Base-by-base conservation (phyloP, 1,284 basidiomycete species). In the Dichomitus squalens region DNA sequence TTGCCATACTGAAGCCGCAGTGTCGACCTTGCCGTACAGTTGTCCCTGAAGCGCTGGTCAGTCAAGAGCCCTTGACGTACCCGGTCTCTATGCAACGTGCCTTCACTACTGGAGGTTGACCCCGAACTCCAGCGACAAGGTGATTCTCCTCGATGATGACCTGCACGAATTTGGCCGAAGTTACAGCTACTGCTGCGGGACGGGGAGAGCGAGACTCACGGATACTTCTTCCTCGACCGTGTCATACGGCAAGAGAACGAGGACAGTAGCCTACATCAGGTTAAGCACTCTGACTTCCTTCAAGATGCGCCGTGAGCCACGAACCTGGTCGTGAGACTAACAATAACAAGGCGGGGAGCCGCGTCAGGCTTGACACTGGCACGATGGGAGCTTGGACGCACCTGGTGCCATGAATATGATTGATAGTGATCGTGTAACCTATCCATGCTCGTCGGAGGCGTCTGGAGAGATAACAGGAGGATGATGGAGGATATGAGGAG, bases 181-280 rank as follows among this genome's bases (percentile, higher is more conserved):
- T 39, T 48, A 52, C 44, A 43, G 23, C 34, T 52, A 39, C 33
- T 38, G 35, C 38, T 27, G 35, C 34, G 50, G 21, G 39, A 40
- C 52, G 18, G 38, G 48, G 50, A 27, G 48, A 9, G 52, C 35
- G 4, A n/a, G 46, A 76, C 85, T 69, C 66, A 90, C 90, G 58
- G 79, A 74, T 18, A 90, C 75, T 64, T 92, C 88, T 31, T 89
- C 87, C 59, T 87, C 85, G 49, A 81, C 76, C 2, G 86, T 85
- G 58, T 84, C 82, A 63, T 85, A 84, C 0, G 89, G 90, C 35
- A 92, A 82, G 64, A 88, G 79, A 36, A 92, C 75, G 27, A 92
- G 75, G 18, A 92, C 82, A n/a, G 90, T 92, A 31, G 88, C 90
- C 90, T 92, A 63, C 39, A 34, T 34, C 35, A 23, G 35, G 48